A percentile compares a stretch with the other conserved stretches of the same genome.
Evolutionary conservation across 2,329 filamentous ascomycete species (phyloP).

Genomic region (Chrysoporthe cubensis): DNA sequence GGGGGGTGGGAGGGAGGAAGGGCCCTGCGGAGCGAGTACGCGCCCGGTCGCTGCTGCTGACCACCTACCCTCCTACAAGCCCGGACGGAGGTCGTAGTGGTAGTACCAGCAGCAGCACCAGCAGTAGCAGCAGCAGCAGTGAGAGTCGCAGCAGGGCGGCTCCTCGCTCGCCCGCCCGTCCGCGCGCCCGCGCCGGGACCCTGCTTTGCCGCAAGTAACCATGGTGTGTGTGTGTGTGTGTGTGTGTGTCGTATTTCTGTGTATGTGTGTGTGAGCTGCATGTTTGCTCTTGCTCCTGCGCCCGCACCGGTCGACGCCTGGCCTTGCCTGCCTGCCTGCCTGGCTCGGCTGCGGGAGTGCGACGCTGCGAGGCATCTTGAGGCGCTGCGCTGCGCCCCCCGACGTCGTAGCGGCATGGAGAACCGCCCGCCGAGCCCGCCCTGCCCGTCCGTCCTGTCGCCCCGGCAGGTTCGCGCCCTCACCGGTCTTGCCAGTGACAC

Average conservation of each 20-base stretch:
- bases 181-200: too few species aligned
- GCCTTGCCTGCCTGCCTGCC: not conserved
- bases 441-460: not conserved
- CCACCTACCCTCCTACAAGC: too few species aligned
- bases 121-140: too few species aligned
- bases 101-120: too few species aligned
- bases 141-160: too few species aligned
- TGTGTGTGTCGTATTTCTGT: not conserved
- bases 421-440: not conserved
- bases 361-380: not conserved
- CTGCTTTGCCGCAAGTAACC: too few species aligned
- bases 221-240: not conserved
- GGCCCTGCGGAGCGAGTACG: not conserved
- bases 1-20: not conserved
- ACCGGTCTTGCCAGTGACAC: too few species aligned
- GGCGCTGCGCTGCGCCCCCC: not conserved
- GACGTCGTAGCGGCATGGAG: slow-evolving; percentile 3
- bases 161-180: too few species aligned
- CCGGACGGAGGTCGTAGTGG: too few species aligned
- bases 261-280: not conserved
- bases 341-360: not conserved
- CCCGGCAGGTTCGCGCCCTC: not conserved
- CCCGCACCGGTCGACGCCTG: not conserved
- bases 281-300: not conserved
- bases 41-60: too few species aligned